Percentiles rank a stretch among this genome's conserved stretches.
These are phyloP conservation scores for Melaleuca alternifolia DNA, from an alignment of 345 rosid species.

Conservation along the genomic window DNA sequence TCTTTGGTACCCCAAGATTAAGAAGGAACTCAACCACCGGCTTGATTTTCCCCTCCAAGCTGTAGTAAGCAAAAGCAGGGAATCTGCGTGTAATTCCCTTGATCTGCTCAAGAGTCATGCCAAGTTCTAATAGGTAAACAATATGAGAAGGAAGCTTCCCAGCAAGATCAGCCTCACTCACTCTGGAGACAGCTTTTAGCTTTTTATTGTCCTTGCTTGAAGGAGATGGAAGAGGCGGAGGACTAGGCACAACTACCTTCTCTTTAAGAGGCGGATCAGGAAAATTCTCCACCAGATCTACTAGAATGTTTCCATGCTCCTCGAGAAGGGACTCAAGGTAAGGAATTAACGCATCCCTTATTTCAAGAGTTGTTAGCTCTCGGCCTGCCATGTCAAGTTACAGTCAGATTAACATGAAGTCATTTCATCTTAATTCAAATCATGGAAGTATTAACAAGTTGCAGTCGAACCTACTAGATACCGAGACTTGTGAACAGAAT, in stretches of 20 bases:
- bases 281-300: conserved; percentile 59
- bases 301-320: conserved; percentile 48
- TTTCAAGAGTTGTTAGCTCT: conserved; percentile 87
- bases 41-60: conserved; percentile 76
- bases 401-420: neutral
- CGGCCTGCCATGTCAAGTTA: conserved; percentile 39
- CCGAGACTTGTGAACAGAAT: conserved; percentile 67
- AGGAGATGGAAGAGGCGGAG: conserved; percentile 13
- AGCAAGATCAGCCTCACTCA: conserved; percentile 40
- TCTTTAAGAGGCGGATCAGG: conserved; percentile 46
- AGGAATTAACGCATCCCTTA: conserved; percentile 74
- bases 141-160: conserved; percentile 66
- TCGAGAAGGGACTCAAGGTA: conserved; percentile 63
- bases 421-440: neutral
- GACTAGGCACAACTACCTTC: conserved; percentile 10
- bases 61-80: conserved; percentile 79
- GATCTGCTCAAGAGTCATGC: conserved; percentile 72
- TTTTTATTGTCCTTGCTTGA: conserved; percentile 31
- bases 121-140: conserved; percentile 70
- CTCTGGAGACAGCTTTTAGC: conserved; percentile 55
- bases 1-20: conserved; percentile 64
- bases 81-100: conserved; percentile 60
- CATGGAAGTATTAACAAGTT: neutral
- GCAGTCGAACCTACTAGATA: conserved; percentile 89
- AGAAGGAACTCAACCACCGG: conserved; percentile 82